Evolutionary conservation across 768 basidiomycete genomes (phyloP).

Genomic region (Melanogaster broomeanus): DNA sequence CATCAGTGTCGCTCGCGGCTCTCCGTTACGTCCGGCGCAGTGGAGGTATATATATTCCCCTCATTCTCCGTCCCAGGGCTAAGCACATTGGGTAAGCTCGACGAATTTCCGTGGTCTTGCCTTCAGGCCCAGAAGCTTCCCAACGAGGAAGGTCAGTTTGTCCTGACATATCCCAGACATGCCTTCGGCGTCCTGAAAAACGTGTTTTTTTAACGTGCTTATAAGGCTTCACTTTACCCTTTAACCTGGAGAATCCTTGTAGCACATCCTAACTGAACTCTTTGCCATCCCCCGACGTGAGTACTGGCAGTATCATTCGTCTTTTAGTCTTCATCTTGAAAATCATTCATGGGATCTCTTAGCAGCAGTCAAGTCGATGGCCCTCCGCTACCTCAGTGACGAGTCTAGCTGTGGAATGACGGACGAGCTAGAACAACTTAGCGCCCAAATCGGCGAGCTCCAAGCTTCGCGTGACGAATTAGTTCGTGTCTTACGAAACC

Average conservation of each 20-base stretch:
- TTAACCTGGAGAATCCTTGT: conserved; percentile 25
- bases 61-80: conserved; percentile 1
- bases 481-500: conserved; percentile 23
- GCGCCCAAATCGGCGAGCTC: conserved; percentile 24
- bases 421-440: conserved; percentile 29
- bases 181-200: conserved; percentile 18
- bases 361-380: conserved; percentile 18
- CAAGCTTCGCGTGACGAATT: conserved; percentile 32
- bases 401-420: conserved; percentile 7
- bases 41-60: conserved; percentile 1
- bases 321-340: not conserved
- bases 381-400: conserved; percentile 25
- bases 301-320: conserved; percentile 5
- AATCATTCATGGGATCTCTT: conserved; percentile 1
- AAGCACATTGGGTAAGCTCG: conserved; percentile 5
- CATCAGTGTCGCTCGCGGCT: not conserved
- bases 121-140: conserved; percentile 14
- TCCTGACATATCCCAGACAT: conserved; percentile 18
- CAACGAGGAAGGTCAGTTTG: conserved; percentile 21
- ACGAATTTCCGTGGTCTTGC: conserved; percentile 24
- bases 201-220: conserved; percentile 33
- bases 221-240: conserved; percentile 19
- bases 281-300: conserved; percentile 21
- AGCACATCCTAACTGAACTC: conserved; percentile 21
- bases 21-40: not conserved